phyloP scores from a whole-genome alignment of 1,284 basidiomycete species.

The Trametes hirsuta region DNA sequence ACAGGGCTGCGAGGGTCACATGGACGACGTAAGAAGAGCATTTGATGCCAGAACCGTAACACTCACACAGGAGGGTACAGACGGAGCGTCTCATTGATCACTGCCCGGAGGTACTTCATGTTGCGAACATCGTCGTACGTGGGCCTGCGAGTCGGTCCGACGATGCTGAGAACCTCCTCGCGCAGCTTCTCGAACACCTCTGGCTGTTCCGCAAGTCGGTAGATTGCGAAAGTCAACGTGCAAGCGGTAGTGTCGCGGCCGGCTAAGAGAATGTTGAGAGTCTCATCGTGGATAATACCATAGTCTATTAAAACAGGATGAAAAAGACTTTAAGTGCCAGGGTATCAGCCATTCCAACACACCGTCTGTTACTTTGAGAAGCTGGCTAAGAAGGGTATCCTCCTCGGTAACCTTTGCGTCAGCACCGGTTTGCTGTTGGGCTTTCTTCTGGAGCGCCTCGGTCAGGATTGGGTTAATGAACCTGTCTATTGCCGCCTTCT shows the following conservation, averaged over 20 bases:
- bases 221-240: constrained; percentile 41
- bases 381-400: constrained; percentile 52
- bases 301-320: constrained; percentile 21
- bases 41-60: too few relatives aligned
- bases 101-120: constrained; percentile 46
- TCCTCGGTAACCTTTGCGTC: constrained; percentile 38
- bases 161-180: constrained; percentile 40
- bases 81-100: constrained; percentile 57
- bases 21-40: not conserved
- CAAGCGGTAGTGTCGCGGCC: constrained; percentile 44
- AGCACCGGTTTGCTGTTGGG: constrained; percentile 8
- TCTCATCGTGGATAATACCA: constrained; percentile 39
- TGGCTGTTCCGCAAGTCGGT: constrained; percentile 43
- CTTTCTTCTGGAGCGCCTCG: constrained; percentile 46
- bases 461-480: constrained; percentile 54
- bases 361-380: constrained; percentile 55
- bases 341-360: constrained; percentile 5
- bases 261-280: constrained; percentile 39
- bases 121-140: constrained; percentile 42
- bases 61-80: constrained; percentile 63
- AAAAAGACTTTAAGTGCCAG: not conserved
- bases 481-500: constrained; percentile 52
- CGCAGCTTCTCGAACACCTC: constrained; percentile 39
- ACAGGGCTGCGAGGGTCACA: constrained; percentile 43
- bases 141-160: constrained; percentile 37